Conservation (phyloP, 2,329 filamentous ascomycete genomes). For the Podosphaera leucotricha region DNA sequence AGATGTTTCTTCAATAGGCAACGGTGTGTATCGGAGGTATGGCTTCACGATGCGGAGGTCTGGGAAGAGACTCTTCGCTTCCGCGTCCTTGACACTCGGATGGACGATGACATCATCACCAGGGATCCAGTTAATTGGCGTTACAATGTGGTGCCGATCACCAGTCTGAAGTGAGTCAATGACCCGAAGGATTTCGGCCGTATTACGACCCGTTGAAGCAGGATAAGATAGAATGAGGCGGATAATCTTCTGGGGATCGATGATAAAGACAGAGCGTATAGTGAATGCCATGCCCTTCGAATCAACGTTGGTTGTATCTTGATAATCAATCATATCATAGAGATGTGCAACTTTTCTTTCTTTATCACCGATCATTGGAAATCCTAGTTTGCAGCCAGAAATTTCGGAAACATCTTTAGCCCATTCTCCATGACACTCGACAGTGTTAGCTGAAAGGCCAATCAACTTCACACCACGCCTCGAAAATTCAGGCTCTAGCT, state of each 20-base stretch:
- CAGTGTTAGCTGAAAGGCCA: constrained; percentile 67
- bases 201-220: constrained; percentile 65
- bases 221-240: constrained; percentile 83
- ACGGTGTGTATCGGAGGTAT: constrained; percentile 50
- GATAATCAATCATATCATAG: constrained; percentile 69
- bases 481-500: constrained; percentile 68
- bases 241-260: constrained; percentile 85
- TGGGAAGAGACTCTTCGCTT: constrained; percentile 74
- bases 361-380: constrained; percentile 68
- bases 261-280: constrained; percentile 84
- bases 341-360: constrained; percentile 51
- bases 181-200: constrained; percentile 54
- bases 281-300: constrained; percentile 72
- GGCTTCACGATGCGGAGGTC: constrained; percentile 45
- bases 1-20: constrained; percentile 28
- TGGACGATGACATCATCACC: constrained; percentile 88
- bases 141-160: constrained; percentile 72
- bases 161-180: constrained; percentile 60
- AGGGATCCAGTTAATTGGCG: constrained; percentile 72
- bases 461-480: constrained; percentile 80
- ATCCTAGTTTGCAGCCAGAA: constrained; percentile 41
- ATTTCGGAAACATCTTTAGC: constrained; percentile 75
- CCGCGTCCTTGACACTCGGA: constrained; percentile 56
- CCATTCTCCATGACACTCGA: constrained; percentile 68
- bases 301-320: constrained; percentile 62